These are phyloP conservation scores for Agapanthus africanus DNA, from an alignment of 106 monocot genomes.

Conservation along the genomic window DNA sequence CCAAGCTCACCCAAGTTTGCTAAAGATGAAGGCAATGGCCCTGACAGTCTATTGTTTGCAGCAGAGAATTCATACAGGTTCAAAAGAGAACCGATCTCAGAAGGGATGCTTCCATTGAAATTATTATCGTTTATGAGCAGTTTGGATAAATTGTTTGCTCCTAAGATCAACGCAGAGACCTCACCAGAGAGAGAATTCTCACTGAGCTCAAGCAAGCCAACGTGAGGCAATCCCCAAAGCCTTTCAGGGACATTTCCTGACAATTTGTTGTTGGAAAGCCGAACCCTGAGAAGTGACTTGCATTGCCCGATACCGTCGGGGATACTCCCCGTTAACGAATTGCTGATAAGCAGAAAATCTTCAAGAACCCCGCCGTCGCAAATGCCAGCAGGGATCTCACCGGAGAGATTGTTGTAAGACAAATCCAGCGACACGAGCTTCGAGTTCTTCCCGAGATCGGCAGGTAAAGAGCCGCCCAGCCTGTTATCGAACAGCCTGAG, in stretches of 20 bases:
- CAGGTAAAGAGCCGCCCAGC: constrained; percentile 51
- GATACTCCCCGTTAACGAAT: constrained; percentile 38
- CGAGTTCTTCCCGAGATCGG: constrained; percentile 39
- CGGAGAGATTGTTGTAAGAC: constrained; percentile 54
- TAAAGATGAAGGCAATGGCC: constrained; percentile 44
- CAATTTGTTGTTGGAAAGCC: constrained; percentile 45
- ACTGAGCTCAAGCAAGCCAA: constrained; percentile 45
- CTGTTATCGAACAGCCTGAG: constrained; percentile 53
- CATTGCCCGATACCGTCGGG: constrained; percentile 46
- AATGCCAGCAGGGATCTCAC: constrained; percentile 50
- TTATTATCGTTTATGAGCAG: constrained; percentile 38
- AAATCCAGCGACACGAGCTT: constrained; percentile 46
- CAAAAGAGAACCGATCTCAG: constrained; percentile 32
- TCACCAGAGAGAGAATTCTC: constrained; percentile 44
- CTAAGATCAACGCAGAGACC: constrained; percentile 37
- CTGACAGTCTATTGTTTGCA: constrained; percentile 41
- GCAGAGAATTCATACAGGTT: constrained; percentile 46
- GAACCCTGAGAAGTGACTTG: constrained; percentile 32
- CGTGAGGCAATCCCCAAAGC: constrained; percentile 52
- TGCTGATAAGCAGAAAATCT: constrained; percentile 45
- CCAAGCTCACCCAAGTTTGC: constrained; percentile 34
- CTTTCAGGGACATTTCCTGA: constrained; percentile 44
- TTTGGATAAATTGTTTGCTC: constrained; percentile 40
- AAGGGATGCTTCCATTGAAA: constrained; percentile 48
- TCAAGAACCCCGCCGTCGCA: constrained; percentile 46